Evolutionary conservation across 192 early-diverging fungal species (phyloP), one percentile per base, ranked within the genome.

Genomic region (Pilobolus umbonatus): DNA sequence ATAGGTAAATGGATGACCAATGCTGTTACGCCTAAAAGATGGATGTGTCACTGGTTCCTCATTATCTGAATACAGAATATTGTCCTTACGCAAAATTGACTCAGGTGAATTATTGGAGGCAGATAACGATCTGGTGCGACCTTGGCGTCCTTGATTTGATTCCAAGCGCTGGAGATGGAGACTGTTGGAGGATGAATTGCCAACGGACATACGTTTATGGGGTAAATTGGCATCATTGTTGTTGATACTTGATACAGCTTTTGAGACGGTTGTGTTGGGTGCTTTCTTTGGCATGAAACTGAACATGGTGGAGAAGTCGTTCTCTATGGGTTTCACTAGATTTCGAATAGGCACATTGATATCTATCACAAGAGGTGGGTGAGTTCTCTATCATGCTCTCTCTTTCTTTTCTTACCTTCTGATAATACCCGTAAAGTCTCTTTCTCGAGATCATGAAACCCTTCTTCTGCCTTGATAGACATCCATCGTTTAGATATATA

Each of bases 401-500:
- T 59, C n/a, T 32, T 45, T 45, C 6, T 4, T 10, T 47, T 5
- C 7, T 57, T 57, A 71, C 69, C 69, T 44, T 52, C 60, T 8
- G 69, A 24, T 28, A 72, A 30, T 8, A 40, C 26, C 14, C 58
- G 60, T 22, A 72, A 6, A 14, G 52, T 42, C 0, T 60, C 55
- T 36, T 72, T 67, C 19, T 72, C 70, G 11, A 72, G n/a, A 12
- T 29, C 52, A 9, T 42, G 32, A 22, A 72, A 67, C 5, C 70
- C 70, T 26, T 56, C 55, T 11, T 52, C 52, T 15, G 64, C 57
- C 32, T 72, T 72, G 14, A 72, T 57, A 21, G 40, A 50, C 11
- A 61, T 29, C 70, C 70, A 72, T 6, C 64, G 46, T 25, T 65
- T 53, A 5, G 40, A 29, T 21, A 72, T 38, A 47, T 72, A 72